phyloP scores from a whole-genome alignment of 176 grass and related monocot species.

The barley (Hordeum vulgare) region DNA sequence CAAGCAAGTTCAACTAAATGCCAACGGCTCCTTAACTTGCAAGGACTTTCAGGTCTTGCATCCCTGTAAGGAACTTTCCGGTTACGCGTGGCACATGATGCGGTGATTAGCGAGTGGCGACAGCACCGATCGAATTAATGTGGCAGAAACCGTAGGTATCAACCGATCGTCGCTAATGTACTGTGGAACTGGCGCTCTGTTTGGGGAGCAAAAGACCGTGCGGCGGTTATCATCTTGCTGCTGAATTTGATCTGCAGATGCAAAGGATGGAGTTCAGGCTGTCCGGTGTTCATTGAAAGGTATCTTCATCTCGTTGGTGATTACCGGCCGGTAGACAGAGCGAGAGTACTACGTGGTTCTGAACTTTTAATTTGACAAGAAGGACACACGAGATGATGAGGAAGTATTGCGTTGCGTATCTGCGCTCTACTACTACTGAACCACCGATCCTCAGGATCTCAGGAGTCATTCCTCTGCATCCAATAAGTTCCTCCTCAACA shows the following conservation, averaged over 20 bases:
- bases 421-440: background rate
- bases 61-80: background rate
- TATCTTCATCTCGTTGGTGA: background rate
- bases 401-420: background rate
- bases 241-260: background rate
- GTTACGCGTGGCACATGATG: background rate
- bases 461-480: too few species aligned
- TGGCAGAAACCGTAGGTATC: background rate
- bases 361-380: background rate
- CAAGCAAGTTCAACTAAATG: conserved; percentile 29
- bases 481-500: background rate
- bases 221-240: background rate
- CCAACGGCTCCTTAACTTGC: background rate
- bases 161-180: background rate
- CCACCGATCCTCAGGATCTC: too few species aligned
- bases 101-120: too few species aligned
- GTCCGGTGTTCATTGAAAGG: background rate
- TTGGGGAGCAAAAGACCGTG: background rate
- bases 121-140: background rate
- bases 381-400: background rate
- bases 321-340: too few species aligned
- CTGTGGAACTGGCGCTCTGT: background rate
- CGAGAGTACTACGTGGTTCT: background rate
- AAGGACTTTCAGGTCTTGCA: background rate
- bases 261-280: background rate